phyloP scores from a whole-genome alignment of 1,284 basidiomycete genomes.

The Erythrobasidium hasegawianum region DNA sequence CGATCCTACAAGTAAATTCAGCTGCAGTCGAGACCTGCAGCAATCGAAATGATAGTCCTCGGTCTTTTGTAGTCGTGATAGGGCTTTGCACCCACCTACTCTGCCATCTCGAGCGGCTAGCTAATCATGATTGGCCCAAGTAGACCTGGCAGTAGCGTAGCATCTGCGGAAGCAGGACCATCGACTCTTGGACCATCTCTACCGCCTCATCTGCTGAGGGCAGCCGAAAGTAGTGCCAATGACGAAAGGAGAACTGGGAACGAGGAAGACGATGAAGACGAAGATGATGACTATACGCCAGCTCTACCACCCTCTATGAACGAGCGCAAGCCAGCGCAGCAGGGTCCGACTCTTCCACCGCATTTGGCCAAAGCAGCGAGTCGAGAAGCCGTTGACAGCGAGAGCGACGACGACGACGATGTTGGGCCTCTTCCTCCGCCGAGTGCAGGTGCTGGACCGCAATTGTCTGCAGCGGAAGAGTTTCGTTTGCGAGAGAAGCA shows the following conservation, averaged over 20 bases:
- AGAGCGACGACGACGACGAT: slow-evolving; percentile 63
- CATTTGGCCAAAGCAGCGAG: slow-evolving; percentile 44
- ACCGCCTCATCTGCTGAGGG: slow-evolving; percentile 12
- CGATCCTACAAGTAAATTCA: no score
- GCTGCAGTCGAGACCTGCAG: no score
- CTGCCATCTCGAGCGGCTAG: background rate
- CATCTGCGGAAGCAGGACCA: background rate
- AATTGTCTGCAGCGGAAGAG: slow-evolving; percentile 78
- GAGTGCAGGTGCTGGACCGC: slow-evolving; percentile 49
- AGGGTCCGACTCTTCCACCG: slow-evolving; percentile 43
- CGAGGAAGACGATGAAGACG: slow-evolving; percentile 54
- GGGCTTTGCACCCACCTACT: background rate
- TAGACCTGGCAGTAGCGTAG: background rate
- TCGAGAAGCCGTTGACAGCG: slow-evolving; percentile 49
- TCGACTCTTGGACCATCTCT: slow-evolving; percentile 8
- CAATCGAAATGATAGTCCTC: no score
- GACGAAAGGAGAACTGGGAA: background rate
- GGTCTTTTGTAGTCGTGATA: no score
- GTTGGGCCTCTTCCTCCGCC: slow-evolving; percentile 67
- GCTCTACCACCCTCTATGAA: slow-evolving; percentile 57
- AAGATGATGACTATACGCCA: slow-evolving; percentile 62
- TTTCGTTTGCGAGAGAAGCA: slow-evolving; percentile 55
- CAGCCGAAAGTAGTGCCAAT: background rate
- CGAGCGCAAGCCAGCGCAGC: slow-evolving; percentile 19
- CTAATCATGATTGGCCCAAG: background rate